A percentile compares a stretch with the other conserved stretches of the same genome.
Conservation (phyloP, 2,329 filamentous ascomycete genomes). For the Mycosphaerella sp. region DNA sequence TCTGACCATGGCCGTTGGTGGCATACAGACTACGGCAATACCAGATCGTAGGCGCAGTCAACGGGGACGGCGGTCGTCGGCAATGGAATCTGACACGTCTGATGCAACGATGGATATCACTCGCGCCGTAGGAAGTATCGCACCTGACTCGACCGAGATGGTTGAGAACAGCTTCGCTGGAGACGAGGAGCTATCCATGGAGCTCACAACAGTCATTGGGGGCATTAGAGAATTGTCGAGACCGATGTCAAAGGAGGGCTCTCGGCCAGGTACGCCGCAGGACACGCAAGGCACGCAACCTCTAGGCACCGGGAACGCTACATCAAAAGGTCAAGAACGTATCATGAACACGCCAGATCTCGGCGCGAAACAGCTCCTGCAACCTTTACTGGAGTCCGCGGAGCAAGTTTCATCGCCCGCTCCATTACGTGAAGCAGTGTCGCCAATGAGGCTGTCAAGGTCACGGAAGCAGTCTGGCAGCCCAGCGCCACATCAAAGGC, state of each 20-base stretch:
- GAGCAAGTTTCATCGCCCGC: constrained; percentile 19
- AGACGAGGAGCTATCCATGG: constrained; percentile 49
- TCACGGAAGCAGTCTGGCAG: constrained; percentile 1
- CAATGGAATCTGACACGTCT: constrained; percentile 34
- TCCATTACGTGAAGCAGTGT: constrained; percentile 20
- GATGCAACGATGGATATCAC: constrained; percentile 54
- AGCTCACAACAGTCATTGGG: constrained; percentile 46
- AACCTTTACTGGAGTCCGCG: constrained; percentile 33
- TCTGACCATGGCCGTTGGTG: constrained; percentile 36
- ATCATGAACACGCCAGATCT: constrained; percentile 50
- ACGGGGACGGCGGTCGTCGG: constrained; percentile 35
- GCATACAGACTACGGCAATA: constrained; percentile 31
- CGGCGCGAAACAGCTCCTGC: constrained; percentile 32
- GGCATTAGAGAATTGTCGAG: constrained; percentile 37
- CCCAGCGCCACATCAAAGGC: not conserved
- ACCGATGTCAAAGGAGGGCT: constrained; percentile 6
- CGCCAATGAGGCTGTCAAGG: constrained; percentile 16
- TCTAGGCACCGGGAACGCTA: constrained; percentile 37
- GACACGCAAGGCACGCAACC: constrained; percentile 40
- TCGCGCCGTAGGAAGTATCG: constrained; percentile 45
- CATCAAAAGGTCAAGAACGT: constrained; percentile 51
- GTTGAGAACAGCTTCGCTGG: constrained; percentile 32
- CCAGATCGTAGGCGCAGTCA: constrained; percentile 28
- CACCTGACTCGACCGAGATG: constrained; percentile 6
- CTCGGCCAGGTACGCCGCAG: constrained; percentile 32